A percentile compares a stretch with the other conserved stretches of the same genome.
These are phyloP conservation scores for Nicotiana benthamiana DNA, from an alignment of 257 asterid species.

Conservation along the genomic window DNA sequence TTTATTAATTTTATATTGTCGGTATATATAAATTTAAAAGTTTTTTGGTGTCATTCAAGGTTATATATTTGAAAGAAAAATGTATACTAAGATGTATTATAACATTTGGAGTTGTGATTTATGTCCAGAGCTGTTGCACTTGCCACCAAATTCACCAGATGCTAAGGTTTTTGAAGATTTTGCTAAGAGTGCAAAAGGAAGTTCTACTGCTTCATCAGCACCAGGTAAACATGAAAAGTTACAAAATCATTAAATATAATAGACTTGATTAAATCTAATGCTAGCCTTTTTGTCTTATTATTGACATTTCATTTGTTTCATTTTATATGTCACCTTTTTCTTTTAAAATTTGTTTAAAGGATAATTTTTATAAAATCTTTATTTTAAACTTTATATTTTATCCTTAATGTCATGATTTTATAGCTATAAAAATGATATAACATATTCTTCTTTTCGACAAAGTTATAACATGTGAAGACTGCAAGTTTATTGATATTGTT, in stretches of 20 bases:
- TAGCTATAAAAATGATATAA: too few species aligned
- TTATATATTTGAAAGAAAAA: too few species aligned
- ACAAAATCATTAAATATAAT: not conserved
- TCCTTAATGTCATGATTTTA: not conserved
- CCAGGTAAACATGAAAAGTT: not conserved
- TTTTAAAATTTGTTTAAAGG: not conserved
- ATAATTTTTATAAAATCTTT: not conserved
- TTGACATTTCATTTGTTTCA: too few species aligned
- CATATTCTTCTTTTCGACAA: too few species aligned
- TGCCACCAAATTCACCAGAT: conserved; percentile 75
- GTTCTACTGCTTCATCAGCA: conserved; percentile 20
- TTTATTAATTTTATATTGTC: too few species aligned
- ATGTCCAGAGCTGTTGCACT: conserved; percentile 52
- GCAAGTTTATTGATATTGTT: not conserved
- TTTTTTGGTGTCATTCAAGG: too few species aligned
- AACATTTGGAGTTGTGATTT: not conserved
- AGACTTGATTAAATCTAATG: not conserved
- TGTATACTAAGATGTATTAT: not conserved
- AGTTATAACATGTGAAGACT: too few species aligned
- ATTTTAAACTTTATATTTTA: not conserved
- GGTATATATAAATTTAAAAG: too few species aligned
- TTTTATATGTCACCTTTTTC: not conserved
- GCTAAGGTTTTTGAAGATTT: conserved; percentile 70
- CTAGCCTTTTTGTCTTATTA: not conserved
- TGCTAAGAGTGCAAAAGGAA: conserved; percentile 29